These are phyloP conservation scores for Pelargonium australe DNA, from an alignment of 441 rosid genomes.

Conservation along the genomic window DNA sequence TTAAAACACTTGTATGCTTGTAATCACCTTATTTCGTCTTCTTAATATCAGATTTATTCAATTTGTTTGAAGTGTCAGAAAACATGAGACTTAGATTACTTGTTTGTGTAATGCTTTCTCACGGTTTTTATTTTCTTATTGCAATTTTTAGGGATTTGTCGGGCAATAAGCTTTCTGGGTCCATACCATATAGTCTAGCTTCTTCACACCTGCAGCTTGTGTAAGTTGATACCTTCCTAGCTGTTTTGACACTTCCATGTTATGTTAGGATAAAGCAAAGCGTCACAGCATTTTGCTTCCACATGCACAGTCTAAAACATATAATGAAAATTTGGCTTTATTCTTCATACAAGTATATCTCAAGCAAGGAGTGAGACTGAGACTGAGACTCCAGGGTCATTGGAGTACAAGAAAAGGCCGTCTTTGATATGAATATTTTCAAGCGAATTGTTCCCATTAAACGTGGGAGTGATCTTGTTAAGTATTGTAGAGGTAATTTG, in stretches of 20 bases:
- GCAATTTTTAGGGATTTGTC: constrained; percentile 64
- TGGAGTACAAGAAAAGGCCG: background rate
- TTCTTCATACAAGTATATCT: no score
- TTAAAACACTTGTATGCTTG: background rate
- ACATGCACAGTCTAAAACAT: no score
- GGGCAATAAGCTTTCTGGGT: constrained; percentile 64
- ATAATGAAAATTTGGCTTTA: no score
- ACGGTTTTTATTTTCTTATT: constrained; percentile 8
- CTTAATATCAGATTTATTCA: no score
- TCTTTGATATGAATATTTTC: constrained; percentile 34
- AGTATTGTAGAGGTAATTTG: constrained; percentile 31
- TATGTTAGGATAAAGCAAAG: background rate
- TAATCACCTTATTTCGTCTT: no score
- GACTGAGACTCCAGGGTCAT: background rate
- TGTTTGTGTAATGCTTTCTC: background rate
- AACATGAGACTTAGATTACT: background rate
- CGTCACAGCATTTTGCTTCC: constrained; percentile 2
- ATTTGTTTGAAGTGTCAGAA: background rate
- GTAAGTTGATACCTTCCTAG: constrained; percentile 34
- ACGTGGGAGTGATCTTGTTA: constrained; percentile 24
- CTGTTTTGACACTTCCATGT: background rate
- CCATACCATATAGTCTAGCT: constrained; percentile 72
- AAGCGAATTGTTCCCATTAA: constrained; percentile 29
- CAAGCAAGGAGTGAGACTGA: background rate
- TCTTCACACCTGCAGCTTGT: constrained; percentile 63